phyloP scores from a whole-genome alignment of 2,329 filamentous ascomycete species.

The Epichloe glyceriae region DNA sequence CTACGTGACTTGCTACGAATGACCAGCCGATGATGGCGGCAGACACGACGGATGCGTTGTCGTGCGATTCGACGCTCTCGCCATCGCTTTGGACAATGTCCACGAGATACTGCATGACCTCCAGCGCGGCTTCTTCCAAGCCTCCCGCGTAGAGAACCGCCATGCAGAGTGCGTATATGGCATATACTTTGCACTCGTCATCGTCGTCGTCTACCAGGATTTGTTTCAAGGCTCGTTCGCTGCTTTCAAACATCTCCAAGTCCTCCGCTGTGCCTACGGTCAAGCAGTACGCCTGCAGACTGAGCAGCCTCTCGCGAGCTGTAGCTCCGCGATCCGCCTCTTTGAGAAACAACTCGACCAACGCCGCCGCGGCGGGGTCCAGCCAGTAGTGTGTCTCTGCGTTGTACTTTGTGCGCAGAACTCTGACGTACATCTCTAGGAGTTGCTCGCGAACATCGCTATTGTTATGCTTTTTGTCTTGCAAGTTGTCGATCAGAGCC shows the following conservation, averaged over 20 bases:
- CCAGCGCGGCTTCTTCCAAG: conserved; percentile 50
- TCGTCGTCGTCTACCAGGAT: conserved; percentile 43
- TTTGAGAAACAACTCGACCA: conserved; percentile 53
- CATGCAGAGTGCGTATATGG: conserved; percentile 63
- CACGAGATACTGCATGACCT: conserved; percentile 61
- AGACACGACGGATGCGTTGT: conserved; percentile 57
- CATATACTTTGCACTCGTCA: conserved; percentile 50
- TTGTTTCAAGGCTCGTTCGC: conserved; percentile 19
- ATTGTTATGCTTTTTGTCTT: conserved; percentile 65
- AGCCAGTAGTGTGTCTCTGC: conserved; percentile 28
- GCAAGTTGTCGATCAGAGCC: conserved; percentile 56
- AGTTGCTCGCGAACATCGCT: conserved; percentile 50
- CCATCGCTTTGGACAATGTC: conserved; percentile 75
- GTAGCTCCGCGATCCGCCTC: conserved; percentile 58
- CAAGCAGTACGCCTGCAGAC: conserved; percentile 58
- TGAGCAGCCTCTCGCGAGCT: conserved; percentile 55
- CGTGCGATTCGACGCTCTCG: conserved; percentile 54
- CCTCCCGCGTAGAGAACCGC: conserved; percentile 66
- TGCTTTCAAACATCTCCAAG: conserved; percentile 19
- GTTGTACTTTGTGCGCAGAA: conserved; percentile 39
- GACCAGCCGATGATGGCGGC: conserved; percentile 70
- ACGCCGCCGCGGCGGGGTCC: conserved; percentile 41
- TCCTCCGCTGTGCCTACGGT: conserved; percentile 58
- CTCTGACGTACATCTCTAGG: conserved; percentile 22
- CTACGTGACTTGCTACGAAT: conserved; percentile 63